Percentiles rank a stretch among this genome's conserved stretches.
Conservation (phyloP, 2,329 filamentous ascomycete genomes). For the Trichothecium sympodiale region DNA sequence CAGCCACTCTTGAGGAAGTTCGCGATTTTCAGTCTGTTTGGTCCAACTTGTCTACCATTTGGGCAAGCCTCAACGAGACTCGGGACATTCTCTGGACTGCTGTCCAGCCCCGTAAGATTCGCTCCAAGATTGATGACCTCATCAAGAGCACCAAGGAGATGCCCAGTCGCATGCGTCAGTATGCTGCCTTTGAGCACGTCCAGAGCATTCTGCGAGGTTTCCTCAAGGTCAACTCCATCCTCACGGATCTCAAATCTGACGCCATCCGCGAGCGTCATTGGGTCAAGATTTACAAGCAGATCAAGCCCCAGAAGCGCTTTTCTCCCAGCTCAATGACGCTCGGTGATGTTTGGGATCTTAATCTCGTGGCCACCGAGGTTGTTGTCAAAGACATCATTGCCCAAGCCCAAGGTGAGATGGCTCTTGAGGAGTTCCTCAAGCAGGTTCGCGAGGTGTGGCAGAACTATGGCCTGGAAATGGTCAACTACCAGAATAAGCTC, state of each 20-base stretch:
- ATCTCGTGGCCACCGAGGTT: conserved; percentile 75
- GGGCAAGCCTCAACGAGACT: conserved; percentile 90
- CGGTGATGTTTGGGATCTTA: conserved; percentile 97
- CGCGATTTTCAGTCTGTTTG: conserved; percentile 99
- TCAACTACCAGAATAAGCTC: conserved; percentile 97
- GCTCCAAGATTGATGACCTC: conserved; percentile 77
- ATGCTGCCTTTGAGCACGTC: conserved; percentile 98
- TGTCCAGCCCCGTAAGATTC: conserved; percentile 87
- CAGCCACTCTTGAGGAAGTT: conserved; percentile 85
- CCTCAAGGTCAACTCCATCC: conserved; percentile 79
- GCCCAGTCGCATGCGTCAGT: conserved; percentile 97
- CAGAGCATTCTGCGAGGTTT: conserved; percentile 81
- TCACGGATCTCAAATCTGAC: conserved; percentile 89
- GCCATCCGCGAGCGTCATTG: conserved; percentile 94
- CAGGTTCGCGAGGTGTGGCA: conserved; percentile 96
- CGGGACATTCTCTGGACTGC: conserved; percentile 90
- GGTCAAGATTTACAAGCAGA: conserved; percentile 93
- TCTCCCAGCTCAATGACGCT: conserved; percentile 90
- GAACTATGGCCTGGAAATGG: conserved; percentile 84
- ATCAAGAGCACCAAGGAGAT: conserved; percentile 99
- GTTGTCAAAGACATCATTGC: conserved; percentile 88
- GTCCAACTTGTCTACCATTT: conserved; percentile 90
- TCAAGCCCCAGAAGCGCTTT: conserved; percentile 88
- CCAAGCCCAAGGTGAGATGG: conserved; percentile 97
- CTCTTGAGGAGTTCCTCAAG: conserved; percentile 91